Base-by-base conservation (phyloP, 2,329 filamentous ascomycete genomes). In the Exophiala phaeomuriformis region DNA sequence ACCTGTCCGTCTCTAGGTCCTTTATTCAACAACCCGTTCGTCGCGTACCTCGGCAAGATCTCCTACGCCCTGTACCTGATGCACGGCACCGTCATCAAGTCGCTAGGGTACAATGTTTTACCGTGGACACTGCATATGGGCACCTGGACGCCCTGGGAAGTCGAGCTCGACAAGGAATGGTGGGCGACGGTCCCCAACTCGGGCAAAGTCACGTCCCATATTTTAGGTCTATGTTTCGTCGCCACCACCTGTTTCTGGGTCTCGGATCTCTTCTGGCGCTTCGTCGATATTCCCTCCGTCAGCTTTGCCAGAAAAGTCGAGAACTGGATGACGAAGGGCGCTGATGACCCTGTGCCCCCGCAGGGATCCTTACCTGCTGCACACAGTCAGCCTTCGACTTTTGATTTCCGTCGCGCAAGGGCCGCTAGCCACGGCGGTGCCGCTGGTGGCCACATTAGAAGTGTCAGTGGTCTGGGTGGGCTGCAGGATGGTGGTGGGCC, bases 231-330 rank as follows among this genome's bases (percentile, higher is more conserved):
- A 66, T 46, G 60, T 28, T 65, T 72, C 40, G 71, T 69, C 52
- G 61, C 71, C 3, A 65, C 70, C 3, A 50, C 71, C 29, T 64
- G 77, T 1, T 70, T 83, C 5, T 83, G 78, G 75, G 68, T 73
- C 3, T 75, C 77, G 1, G 80, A 84, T 64, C 47, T 84, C 4
- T 82, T 82, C 61, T 83, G 79, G 78, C 71, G 79, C 29, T 67
- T 67, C 1, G 72, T 84, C 3, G 81, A 84, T 64, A 66, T 70
- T 3, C 75, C 75, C 1, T 71, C 73, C 63, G 70, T 79, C 6
- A 72, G 69, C 45, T 73, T 80, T 29, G 46, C 51, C 27, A 44
- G 49, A 8, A 8, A 5, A 3, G 49, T 52, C 30, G 53, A 56
- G 45, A 44, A 33, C 32, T 55, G 43, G 48, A 27, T 55, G n/a